Base-by-base conservation (phyloP, 495 filamentous ascomycete genomes). In the Cudoniella acicularis region DNA sequence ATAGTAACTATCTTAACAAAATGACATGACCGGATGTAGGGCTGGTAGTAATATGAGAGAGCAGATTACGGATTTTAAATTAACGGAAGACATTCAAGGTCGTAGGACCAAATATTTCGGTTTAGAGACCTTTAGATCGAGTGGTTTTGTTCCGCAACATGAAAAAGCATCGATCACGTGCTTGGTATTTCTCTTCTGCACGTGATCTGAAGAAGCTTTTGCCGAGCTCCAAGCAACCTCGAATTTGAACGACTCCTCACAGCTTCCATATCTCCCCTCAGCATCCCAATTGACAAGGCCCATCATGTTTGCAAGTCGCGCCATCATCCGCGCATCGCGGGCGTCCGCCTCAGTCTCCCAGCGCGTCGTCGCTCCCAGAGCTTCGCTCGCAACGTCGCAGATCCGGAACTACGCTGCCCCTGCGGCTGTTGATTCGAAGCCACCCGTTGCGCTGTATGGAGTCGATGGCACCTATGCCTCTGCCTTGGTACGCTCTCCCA, bases 381-480 rank as follows among this genome's bases (percentile, higher is more conserved):
- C 55, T 23, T 22, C 62, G 25, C 17, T 46, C 21, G 56, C 54
- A n/a, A 57, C 49, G 49, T 61, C 64, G 49, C 64, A 66, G 40
- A 58, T 61, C 49, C 62, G 66, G 21, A 50, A 47, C 22, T 98
- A 91, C 76, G 92, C 94, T 73, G 78, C 83, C 69, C 54, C 70
- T 27, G 77, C 82, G 56, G 79, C 90, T 60, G 75, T 81, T 69
- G 82, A 85, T 49, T 77, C 85, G 69, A 92, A 89, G 80, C 85
- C 92, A 61, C 94, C 94, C 53, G 81, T 97, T 70, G 83, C 92
- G 55, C 80, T 98, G 63, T 98, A 89, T 77, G 94, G 94, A 61
- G 80, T 98, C 76, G 94, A 97, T 75, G 94, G 94, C 68, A 98
- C 93, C 70, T 98, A 98, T 79, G 95, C 94, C 69, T 90, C 85